phyloP scores from a whole-genome alignment of 495 filamentous ascomycete genomes.

The Neurospora sp. region DNA sequence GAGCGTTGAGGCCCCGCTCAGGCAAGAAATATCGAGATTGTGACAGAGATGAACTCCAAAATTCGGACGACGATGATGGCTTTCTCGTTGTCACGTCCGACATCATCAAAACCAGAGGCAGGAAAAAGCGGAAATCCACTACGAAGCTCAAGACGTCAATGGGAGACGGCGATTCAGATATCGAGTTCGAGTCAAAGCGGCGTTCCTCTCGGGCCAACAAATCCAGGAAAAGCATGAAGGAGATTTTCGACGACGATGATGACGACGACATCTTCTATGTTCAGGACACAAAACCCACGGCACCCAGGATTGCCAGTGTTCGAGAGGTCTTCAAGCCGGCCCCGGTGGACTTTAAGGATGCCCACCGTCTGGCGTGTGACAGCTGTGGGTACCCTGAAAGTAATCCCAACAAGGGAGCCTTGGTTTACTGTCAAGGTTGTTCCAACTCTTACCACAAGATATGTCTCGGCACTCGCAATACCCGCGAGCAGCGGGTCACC shows the following conservation, averaged over 20 bases:
- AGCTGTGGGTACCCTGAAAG: conserved; percentile 49
- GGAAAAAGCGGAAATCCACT: not conserved
- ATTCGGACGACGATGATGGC: conserved; percentile 19
- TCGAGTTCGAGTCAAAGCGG: conserved; percentile 37
- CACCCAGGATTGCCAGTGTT: conserved; percentile 47
- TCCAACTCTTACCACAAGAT: conserved; percentile 66
- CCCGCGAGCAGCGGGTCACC: conserved; percentile 85
- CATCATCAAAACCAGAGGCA: conserved; percentile 15
- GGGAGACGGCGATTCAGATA: conserved; percentile 23
- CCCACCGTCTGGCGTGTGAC: conserved; percentile 63
- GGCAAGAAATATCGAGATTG: conserved; percentile 15
- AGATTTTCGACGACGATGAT: conserved; percentile 43
- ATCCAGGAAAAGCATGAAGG: conserved; percentile 48
- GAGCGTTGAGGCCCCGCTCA: not conserved
- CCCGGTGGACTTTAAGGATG: conserved; percentile 50
- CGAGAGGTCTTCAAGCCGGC: conserved; percentile 56
- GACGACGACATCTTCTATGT: conserved; percentile 45
- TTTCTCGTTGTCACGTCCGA: conserved; percentile 33
- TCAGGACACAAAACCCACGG: conserved; percentile 46
- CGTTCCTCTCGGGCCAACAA: conserved; percentile 42
- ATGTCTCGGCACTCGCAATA: conserved; percentile 66
- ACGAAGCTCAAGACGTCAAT: not conserved
- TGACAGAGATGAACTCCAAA: conserved; percentile 36
- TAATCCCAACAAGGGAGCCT: conserved; percentile 44
- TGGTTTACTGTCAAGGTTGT: conserved; percentile 89